Conservation (phyloP, 345 rosid genomes). For the Eucalyptus rudis region DNA sequence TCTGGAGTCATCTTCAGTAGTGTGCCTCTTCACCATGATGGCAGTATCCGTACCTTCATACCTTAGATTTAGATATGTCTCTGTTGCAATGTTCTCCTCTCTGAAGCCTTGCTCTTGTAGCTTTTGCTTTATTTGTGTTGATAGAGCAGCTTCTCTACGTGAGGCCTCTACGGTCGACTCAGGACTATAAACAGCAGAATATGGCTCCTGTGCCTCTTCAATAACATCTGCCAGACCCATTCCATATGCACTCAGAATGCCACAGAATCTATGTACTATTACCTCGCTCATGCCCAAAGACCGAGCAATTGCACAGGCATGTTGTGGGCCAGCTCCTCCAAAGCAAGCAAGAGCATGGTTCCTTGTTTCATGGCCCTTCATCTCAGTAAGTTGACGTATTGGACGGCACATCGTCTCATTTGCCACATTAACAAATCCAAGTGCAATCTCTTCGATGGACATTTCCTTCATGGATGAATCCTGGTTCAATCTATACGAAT, state of each 20-base stretch:
- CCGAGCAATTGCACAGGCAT: constrained; percentile 93
- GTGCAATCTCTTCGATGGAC: constrained; percentile 80
- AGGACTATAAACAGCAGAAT: constrained; percentile 67
- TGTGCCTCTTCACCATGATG: constrained; percentile 72
- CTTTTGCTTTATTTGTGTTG: constrained; percentile 48
- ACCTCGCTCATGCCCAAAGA: constrained; percentile 91
- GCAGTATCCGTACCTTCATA: constrained; percentile 97
- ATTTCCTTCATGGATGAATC: constrained; percentile 63
- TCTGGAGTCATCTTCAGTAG: constrained; percentile 25
- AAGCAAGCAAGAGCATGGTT: constrained; percentile 94
- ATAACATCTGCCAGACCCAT: constrained; percentile 98
- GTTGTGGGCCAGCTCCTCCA: constrained; percentile 99
- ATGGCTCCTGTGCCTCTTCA: constrained; percentile 95
- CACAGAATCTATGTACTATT: constrained; percentile 78
- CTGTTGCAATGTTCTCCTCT: constrained; percentile 50
- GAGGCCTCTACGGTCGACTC: constrained; percentile 58
- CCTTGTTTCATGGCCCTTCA: constrained; percentile 97
- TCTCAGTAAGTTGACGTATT: constrained; percentile 86
- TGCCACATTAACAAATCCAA: constrained; percentile 90
- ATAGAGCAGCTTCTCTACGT: constrained; percentile 40
- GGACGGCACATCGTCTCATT: constrained; percentile 99
- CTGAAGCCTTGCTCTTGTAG: constrained; percentile 72
- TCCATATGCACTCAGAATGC: constrained; percentile 92
- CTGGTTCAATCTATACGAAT: constrained; percentile 68
- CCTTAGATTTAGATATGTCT: constrained; percentile 74